Evolutionary conservation across 2,329 filamentous ascomycete genomes (phyloP), one percentile per base, ranked within the genome.

Genomic region (Claviceps africana): DNA sequence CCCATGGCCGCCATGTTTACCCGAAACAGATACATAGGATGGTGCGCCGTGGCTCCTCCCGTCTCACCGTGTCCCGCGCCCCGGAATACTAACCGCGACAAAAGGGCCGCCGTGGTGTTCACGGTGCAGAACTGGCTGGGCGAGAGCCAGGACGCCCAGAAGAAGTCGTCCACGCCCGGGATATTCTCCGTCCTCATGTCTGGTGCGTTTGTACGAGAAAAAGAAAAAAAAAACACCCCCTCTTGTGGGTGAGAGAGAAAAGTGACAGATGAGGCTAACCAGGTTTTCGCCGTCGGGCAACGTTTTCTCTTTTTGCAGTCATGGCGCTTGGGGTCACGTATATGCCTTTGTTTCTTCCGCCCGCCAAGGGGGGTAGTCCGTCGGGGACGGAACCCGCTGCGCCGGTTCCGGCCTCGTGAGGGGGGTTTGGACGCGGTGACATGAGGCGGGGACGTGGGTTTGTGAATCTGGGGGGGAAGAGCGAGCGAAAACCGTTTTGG

Each of bases 1-100:
- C 91, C 91, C 54, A 96, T 96, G 91, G 89, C 88, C 54, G 90
- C 90, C 57, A 94, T 95, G 77, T 93, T 95, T 66, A 93, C 86
- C 61, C 79, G 89, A 59, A 95, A 95, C 72, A 86, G 87, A 77
- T 93, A 79, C 62, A 71, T 84, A 53, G 81, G 81, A 64, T 84
- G 81, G 78, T 81, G 68, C 55, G 72, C 65, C 9, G 51, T n/a
- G 51, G 25, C 25, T 3, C 25, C 25, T 25, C 25, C 25, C 25
- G 25, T 25, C n/a, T n/a, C n/a, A n/a, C n/a, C n/a, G n/a, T n/a
- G n/a, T n/a, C n/a, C n/a, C n/a, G n/a, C n/a, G n/a, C n/a, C n/a
- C n/a, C n/a, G n/a, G n/a, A n/a, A n/a, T n/a, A n/a, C n/a, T n/a
- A n/a, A n/a, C n/a, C n/a, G n/a, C n/a, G n/a, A n/a, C n/a, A n/a